phyloP scores from a whole-genome alignment of 2,329 filamentous ascomycete species.

The Trichoderma cornu-damae region DNA sequence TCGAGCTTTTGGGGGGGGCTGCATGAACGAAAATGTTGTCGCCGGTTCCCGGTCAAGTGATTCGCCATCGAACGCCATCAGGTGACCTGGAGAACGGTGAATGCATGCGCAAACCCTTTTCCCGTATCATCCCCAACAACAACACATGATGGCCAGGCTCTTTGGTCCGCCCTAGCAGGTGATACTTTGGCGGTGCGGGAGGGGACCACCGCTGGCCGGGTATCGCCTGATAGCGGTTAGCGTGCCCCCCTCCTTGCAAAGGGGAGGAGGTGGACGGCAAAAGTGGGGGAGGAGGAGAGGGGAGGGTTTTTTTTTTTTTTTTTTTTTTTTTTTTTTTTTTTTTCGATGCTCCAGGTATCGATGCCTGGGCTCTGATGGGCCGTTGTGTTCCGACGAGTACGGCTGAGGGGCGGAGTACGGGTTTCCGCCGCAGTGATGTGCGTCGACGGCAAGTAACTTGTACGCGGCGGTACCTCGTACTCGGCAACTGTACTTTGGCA shows the following conservation, averaged over 20 bases:
- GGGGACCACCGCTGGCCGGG: not conserved
- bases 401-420: not conserved
- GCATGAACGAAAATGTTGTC: conserved; percentile 7
- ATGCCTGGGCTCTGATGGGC: too few species aligned
- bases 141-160: not conserved
- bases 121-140: not conserved
- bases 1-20: not conserved
- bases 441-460: not conserved
- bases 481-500: not conserved
- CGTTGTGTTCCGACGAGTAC: not conserved
- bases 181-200: not conserved
- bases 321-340: too few species aligned
- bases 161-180: conserved; percentile 1
- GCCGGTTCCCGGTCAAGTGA: conserved; percentile 9
- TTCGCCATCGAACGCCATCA: conserved; percentile 9
- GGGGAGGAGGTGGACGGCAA: not conserved
- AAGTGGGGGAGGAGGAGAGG: not conserved
- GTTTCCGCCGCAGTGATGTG: not conserved
- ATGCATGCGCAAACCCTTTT: not conserved
- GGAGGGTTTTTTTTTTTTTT: too few species aligned
- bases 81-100: not conserved
- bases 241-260: not conserved
- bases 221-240: not conserved
- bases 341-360: too few species aligned
- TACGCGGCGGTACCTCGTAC: not conserved